Evolutionary conservation across 2,329 filamentous ascomycete genomes (phyloP).

Genomic region (Apiospora arundinis): DNA sequence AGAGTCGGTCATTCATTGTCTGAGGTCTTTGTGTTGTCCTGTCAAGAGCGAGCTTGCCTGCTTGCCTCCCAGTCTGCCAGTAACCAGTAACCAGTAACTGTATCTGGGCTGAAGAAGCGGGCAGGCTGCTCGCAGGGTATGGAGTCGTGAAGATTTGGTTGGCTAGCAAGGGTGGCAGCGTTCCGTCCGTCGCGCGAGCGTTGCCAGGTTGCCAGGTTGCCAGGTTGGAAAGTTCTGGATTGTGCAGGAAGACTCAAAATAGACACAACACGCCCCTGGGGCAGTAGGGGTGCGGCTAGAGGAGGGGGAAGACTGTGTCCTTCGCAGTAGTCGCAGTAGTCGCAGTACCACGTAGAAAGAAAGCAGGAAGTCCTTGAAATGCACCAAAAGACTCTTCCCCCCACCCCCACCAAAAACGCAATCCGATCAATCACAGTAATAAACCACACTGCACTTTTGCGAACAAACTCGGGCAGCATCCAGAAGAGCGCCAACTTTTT

Average conservation of each 20-base stretch:
- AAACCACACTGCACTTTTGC: slow-evolving; percentile 16
- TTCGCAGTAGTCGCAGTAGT: background rate
- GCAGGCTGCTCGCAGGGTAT: no score
- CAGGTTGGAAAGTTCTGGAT: slow-evolving; percentile 27
- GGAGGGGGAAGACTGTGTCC: slow-evolving; percentile 23
- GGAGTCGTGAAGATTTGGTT: no score
- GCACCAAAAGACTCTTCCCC: slow-evolving; percentile 14
- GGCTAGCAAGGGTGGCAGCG: background rate
- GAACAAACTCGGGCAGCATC: slow-evolving; percentile 21
- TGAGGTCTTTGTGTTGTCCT: background rate
- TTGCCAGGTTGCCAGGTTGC: slow-evolving; percentile 18
- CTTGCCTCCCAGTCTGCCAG: no score
- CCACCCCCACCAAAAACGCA: slow-evolving; percentile 16
- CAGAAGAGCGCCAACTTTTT: slow-evolving; percentile 19
- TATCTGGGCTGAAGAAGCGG: no score
- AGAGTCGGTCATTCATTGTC: background rate
- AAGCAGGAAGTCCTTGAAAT: background rate
- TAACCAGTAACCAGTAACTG: no score
- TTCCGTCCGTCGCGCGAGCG: background rate
- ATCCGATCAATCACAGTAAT: slow-evolving; percentile 15
- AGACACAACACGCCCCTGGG: slow-evolving; percentile 8
- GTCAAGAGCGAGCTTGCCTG: no score
- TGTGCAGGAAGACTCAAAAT: slow-evolving; percentile 22
- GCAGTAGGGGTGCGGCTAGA: slow-evolving; percentile 23
- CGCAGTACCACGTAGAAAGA: no score